phyloP scores from a whole-genome alignment of 2,329 filamentous ascomycete species.

The Bipolaris oryzae region DNA sequence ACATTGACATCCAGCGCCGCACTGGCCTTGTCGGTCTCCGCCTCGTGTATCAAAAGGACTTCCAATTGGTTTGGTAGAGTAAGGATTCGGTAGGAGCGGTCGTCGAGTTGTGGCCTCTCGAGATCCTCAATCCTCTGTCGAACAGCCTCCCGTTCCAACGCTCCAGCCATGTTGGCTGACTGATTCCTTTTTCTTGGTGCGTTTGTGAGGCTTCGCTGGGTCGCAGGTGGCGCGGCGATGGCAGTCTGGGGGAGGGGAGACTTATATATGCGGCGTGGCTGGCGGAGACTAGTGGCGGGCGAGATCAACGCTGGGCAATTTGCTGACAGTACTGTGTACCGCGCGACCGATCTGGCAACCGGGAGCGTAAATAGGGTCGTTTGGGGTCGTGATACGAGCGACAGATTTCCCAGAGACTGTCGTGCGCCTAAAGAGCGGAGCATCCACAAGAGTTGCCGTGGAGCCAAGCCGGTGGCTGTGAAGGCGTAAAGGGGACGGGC shows the following conservation, averaged over 20 bases:
- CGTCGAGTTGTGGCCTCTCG: conserved; percentile 83
- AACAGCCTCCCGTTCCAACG: conserved; percentile 32
- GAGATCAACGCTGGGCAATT: conserved; percentile 14
- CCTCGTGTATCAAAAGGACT: conserved; percentile 89
- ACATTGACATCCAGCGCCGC: conserved; percentile 95
- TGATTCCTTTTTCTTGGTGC: conserved; percentile 14
- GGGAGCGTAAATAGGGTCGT: conserved; percentile 14
- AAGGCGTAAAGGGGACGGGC: conserved; percentile 3
- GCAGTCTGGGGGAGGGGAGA: conserved; percentile 16
- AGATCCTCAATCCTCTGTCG: conserved; percentile 63
- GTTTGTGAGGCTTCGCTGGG: conserved; percentile 17
- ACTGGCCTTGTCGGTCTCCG: conserved; percentile 94
- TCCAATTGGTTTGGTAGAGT: conserved; percentile 85
- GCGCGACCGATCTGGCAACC: conserved; percentile 18
- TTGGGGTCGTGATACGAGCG: conserved; percentile 24
- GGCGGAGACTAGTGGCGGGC: conserved; percentile 29
- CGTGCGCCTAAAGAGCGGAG: conserved; percentile 19
- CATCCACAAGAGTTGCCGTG: conserved; percentile 37
- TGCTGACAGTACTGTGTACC: conserved; percentile 23
- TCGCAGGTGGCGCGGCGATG: conserved; percentile 14
- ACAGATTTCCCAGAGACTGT: conserved; percentile 33
- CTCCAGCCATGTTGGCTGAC: conserved; percentile 36
- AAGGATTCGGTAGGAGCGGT: conserved; percentile 86
- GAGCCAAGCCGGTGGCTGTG: conserved; percentile 16
- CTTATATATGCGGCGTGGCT: conserved; percentile 30